Evolutionary conservation across 192 early-diverging fungal species (phyloP).

Genomic region (Coemansia pectinata): DNA sequence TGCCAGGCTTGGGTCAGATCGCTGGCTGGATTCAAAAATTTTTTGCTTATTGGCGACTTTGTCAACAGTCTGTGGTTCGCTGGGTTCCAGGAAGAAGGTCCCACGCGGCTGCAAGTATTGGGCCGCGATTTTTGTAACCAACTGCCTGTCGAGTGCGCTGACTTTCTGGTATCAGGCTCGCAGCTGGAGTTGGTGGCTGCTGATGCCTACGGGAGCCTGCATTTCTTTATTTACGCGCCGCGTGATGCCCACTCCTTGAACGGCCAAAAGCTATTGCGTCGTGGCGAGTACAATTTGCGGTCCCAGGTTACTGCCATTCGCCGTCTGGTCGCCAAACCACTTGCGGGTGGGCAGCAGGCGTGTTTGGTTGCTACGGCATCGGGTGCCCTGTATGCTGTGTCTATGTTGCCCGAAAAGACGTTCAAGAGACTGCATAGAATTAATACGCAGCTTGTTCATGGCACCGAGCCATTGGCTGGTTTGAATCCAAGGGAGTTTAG

Average conservation of each 20-base stretch:
- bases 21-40: slow-evolving; percentile 81
- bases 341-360: slow-evolving; percentile 30
- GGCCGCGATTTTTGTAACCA: slow-evolving; percentile 83
- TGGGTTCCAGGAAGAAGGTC: slow-evolving; percentile 91
- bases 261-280: slow-evolving; percentile 85
- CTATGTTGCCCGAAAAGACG: slow-evolving; percentile 82
- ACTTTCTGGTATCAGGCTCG: slow-evolving; percentile 78
- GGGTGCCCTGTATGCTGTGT: slow-evolving; percentile 25
- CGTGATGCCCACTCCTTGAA: slow-evolving; percentile 84
- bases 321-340: slow-evolving; percentile 51
- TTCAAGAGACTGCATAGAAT: slow-evolving; percentile 88
- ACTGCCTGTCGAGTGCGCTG: slow-evolving; percentile 70
- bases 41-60: slow-evolving; percentile 85
- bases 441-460: slow-evolving; percentile 81
- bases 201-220: slow-evolving; percentile 67
- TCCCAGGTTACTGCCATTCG: slow-evolving; percentile 70
- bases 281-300: slow-evolving; percentile 87
- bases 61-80: slow-evolving; percentile 86
- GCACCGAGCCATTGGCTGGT: slow-evolving; percentile 79
- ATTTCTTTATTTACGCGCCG: slow-evolving; percentile 83
- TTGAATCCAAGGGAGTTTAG: slow-evolving; percentile 92
- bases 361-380: slow-evolving; percentile 55
- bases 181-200: slow-evolving; percentile 81
- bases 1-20: slow-evolving; percentile 87
- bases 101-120: slow-evolving; percentile 80